Evolutionary conservation across 2,329 filamentous ascomycete genomes (phyloP).

Genomic region (Beauveria varroae): DNA sequence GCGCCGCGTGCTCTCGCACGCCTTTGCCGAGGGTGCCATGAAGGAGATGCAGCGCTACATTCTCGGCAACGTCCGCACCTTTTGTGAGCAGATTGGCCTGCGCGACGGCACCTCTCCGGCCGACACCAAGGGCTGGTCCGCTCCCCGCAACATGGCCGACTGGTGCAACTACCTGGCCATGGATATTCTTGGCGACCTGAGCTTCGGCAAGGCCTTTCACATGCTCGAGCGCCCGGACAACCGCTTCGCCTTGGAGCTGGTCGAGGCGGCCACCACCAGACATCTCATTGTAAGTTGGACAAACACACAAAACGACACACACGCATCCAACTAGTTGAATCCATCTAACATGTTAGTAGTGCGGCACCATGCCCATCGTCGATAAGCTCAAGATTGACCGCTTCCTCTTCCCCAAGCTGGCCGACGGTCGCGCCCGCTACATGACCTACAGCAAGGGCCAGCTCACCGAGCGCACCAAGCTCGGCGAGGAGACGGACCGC

Average conservation of each 20-base stretch:
- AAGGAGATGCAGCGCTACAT: conserved; percentile 63
- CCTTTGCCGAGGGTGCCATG: conserved; percentile 59
- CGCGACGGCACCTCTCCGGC: conserved; percentile 31
- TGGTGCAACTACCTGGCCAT: conserved; percentile 57
- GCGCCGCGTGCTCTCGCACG: conserved; percentile 62
- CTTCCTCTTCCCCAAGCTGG: conserved; percentile 59
- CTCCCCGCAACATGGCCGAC: conserved; percentile 53
- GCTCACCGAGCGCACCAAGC: conserved; percentile 56
- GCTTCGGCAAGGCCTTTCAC: conserved; percentile 55
- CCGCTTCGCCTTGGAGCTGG: conserved; percentile 58
- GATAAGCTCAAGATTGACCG: conserved; percentile 60
- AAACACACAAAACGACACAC: neutral
- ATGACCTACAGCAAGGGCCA: conserved; percentile 64
- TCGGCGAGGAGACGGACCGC: conserved; percentile 58
- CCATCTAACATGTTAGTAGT: conserved; percentile 32
- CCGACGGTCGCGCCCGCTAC: conserved; percentile 59
- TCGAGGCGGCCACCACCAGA: conserved; percentile 59
- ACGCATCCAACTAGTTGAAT: neutral
- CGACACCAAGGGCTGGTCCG: conserved; percentile 49
- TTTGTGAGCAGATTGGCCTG: conserved; percentile 51
- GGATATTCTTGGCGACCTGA: conserved; percentile 54
- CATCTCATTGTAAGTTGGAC: conserved; percentile 54
- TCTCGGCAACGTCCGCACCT: conserved; percentile 56
- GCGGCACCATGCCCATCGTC: conserved; percentile 63
- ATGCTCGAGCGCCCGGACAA: conserved; percentile 54